A percentile compares a stretch with the other conserved stretches of the same genome.
Evolutionary conservation across 768 basidiomycete species (phyloP).

Genomic region (Porphyrellus cyaneotinctus): DNA sequence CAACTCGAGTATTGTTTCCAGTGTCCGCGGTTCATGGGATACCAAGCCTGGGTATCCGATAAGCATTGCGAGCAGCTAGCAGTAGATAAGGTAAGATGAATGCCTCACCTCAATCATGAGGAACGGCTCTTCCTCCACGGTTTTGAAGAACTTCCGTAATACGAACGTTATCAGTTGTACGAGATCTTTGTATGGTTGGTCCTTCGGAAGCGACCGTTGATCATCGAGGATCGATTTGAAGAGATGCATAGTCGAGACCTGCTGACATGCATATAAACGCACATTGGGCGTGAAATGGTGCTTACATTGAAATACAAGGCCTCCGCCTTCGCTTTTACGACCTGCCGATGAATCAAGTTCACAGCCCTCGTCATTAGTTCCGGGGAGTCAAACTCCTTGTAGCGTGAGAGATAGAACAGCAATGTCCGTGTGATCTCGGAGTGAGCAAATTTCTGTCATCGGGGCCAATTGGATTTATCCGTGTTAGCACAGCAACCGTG

Average conservation of each 20-base stretch:
- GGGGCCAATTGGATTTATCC: conserved; percentile 17
- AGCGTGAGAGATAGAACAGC: conserved; percentile 75
- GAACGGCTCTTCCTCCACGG: conserved; percentile 77
- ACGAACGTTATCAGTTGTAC: conserved; percentile 80
- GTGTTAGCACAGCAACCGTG: conserved; percentile 15
- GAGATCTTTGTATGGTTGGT: conserved; percentile 79
- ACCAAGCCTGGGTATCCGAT: conserved; percentile 60
- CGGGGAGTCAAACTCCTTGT: conserved; percentile 68
- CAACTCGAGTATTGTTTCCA: conserved; percentile 86
- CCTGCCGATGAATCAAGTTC: conserved; percentile 84
- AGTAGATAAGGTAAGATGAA: conserved; percentile 26
- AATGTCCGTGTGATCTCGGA: conserved; percentile 83
- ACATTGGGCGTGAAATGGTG: conserved; percentile 5
- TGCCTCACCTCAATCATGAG: conserved; percentile 78
- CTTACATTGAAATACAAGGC: conserved; percentile 92
- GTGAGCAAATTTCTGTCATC: conserved; percentile 79
- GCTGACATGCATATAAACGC: conserved; percentile 22
- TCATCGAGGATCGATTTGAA: conserved; percentile 87
- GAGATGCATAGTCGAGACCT: conserved; percentile 87
- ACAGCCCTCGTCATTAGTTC: conserved; percentile 92
- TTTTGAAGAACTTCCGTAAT: conserved; percentile 92
- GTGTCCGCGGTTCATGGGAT: conserved; percentile 80
- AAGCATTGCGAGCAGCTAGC: conserved; percentile 14
- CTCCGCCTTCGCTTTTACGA: conserved; percentile 87
- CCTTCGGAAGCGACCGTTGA: conserved; percentile 72